Evolutionary conservation across 2,329 filamentous ascomycete genomes (phyloP).

Genomic region (Bipolaris victoriae): DNA sequence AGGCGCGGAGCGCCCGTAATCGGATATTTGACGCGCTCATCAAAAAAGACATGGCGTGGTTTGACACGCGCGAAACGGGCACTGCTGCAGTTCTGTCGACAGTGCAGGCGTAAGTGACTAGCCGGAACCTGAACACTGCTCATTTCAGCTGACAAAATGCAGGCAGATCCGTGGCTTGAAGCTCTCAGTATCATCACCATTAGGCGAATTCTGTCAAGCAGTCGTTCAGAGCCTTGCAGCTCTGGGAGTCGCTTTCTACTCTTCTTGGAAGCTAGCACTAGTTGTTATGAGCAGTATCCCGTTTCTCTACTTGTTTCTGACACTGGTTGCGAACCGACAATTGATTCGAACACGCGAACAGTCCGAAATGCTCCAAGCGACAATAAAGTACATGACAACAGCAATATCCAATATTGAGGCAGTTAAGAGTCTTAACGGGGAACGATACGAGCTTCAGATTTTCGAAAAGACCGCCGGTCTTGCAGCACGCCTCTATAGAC

Average conservation of each 20-base stretch:
- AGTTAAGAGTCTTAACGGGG: conserved; percentile 84
- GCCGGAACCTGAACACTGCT: not conserved
- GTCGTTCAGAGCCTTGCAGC: conserved; percentile 69
- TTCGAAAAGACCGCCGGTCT: conserved; percentile 65
- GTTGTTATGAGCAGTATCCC: conserved; percentile 78
- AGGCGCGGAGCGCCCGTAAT: conserved; percentile 70
- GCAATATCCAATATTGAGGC: conserved; percentile 78
- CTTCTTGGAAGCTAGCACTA: conserved; percentile 83
- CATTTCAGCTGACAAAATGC: not conserved
- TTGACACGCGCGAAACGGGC: conserved; percentile 74
- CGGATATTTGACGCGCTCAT: conserved; percentile 72
- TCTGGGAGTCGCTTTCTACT: conserved; percentile 74
- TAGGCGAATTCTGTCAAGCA: conserved; percentile 73
- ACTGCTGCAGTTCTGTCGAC: conserved; percentile 72
- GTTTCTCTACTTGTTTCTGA: conserved; percentile 66
- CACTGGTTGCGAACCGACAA: conserved; percentile 65
- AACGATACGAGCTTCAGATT: conserved; percentile 69
- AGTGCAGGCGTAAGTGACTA: conserved; percentile 70
- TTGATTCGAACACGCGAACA: conserved; percentile 72
- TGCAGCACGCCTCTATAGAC: conserved; percentile 68
- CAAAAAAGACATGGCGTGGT: conserved; percentile 80
- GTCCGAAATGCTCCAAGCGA: conserved; percentile 68
- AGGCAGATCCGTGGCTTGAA: conserved; percentile 87
- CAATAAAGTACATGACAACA: conserved; percentile 73
- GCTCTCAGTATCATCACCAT: conserved; percentile 75